These are phyloP conservation scores for Candida arabinofermentans DNA, from an alignment of 805 yeast genomes.

Conservation along the genomic window DNA sequence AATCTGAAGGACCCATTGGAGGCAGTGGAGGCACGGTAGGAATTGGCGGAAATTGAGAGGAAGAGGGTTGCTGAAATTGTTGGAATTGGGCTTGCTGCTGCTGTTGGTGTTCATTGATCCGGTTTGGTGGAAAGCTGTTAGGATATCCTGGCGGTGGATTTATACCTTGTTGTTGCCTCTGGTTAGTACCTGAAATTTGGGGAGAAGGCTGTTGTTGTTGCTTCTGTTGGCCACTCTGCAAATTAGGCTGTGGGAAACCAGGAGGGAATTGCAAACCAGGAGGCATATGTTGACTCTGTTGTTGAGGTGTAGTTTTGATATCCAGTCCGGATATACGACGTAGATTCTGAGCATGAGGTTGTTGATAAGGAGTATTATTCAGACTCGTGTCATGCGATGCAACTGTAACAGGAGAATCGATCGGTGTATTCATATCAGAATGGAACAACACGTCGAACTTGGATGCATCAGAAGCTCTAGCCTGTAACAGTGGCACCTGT, in stretches of 20 bases:
- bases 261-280: constrained; percentile 4
- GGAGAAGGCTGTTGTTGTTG: neutral
- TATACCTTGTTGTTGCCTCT: neutral
- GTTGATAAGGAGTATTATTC: neutral
- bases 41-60: neutral
- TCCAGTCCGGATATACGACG: neutral
- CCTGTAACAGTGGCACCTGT: neutral
- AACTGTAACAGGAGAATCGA: neutral
- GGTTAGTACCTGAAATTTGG: too few species aligned
- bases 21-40: too few species aligned
- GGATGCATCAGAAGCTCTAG: constrained; percentile 14
- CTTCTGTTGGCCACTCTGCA: constrained; percentile 1
- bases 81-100: constrained; percentile 3
- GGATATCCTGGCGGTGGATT: neutral
- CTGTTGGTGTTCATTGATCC: neutral
- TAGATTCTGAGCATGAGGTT: neutral
- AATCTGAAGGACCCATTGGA: constrained; percentile 4
- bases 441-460: constrained; percentile 19
- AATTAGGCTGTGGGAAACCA: constrained; percentile 1
- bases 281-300: constrained; percentile 1
- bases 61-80: constrained; percentile 9
- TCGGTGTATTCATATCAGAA: constrained; percentile 1
- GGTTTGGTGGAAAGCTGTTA: neutral
- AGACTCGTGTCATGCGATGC: neutral
- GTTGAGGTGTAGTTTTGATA: neutral